Percentiles rank a stretch among this genome's conserved stretches.
Evolutionary conservation across 305 asterid genomes (phyloP).

Genomic region (Coffea humblotiana): DNA sequence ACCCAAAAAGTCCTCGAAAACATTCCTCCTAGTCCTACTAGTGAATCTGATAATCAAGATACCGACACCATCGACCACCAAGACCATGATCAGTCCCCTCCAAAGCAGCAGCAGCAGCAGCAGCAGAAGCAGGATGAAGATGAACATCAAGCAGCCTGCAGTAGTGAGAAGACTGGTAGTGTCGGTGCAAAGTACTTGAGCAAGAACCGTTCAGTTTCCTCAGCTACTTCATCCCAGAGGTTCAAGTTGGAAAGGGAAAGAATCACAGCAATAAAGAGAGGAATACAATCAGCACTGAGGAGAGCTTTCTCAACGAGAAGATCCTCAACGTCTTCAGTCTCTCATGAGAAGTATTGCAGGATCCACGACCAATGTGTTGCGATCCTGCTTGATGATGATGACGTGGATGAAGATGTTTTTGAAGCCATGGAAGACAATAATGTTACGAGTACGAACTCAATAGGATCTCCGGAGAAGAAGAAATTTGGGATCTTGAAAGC

Average conservation of each 20-base stretch:
- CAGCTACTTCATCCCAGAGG: constrained; percentile 17
- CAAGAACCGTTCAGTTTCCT: constrained; percentile 35
- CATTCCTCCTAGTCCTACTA: neutral
- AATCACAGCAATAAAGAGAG: constrained; percentile 4
- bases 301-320: constrained; percentile 43
- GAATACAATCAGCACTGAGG: constrained; percentile 31
- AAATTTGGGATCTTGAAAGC: constrained; percentile 37
- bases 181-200: constrained; percentile 11
- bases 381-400: constrained; percentile 13
- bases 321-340: constrained; percentile 39
- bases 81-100: neutral
- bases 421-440: neutral
- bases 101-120: too few relatives aligned
- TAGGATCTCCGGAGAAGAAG: constrained; percentile 19
- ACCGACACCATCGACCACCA: constrained; percentile 9
- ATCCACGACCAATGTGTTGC: constrained; percentile 43
- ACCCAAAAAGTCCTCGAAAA: constrained; percentile 14
- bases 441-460: neutral
- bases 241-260: constrained; percentile 21
- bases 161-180: neutral
- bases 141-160: neutral
- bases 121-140: constrained; percentile 15
- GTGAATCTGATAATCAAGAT: constrained; percentile 12
- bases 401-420: constrained; percentile 1
- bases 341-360: constrained; percentile 47